phyloP scores from a whole-genome alignment of 2,329 filamentous ascomycete species.

The Xylaria polymorpha region DNA sequence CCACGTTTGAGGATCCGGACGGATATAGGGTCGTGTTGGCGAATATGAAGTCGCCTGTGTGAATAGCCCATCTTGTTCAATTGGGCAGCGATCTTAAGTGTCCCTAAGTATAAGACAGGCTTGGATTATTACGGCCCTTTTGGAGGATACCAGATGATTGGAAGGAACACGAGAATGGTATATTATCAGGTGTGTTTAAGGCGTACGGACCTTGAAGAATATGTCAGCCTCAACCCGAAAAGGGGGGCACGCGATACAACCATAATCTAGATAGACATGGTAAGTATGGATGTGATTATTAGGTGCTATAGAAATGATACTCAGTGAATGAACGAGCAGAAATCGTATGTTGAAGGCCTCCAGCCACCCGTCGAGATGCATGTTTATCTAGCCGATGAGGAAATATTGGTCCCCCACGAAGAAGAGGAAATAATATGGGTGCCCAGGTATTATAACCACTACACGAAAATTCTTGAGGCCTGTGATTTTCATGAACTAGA shows the following conservation, averaged over 20 bases:
- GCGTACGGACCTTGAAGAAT: neutral
- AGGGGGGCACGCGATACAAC: neutral
- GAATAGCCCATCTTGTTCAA: conserved; percentile 3
- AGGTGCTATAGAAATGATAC: neutral
- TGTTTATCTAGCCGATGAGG: neutral
- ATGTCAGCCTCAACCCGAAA: neutral
- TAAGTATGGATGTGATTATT: neutral
- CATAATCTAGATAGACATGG: neutral
- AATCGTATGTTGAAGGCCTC: neutral
- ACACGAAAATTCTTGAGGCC: neutral
- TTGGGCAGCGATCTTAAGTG: too few species aligned
- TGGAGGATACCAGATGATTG: neutral
- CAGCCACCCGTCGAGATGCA: neutral
- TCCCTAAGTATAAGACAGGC: neutral
- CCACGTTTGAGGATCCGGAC: conserved; percentile 37
- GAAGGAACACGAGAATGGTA: neutral
- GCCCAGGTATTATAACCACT: neutral
- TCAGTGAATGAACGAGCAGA: neutral
- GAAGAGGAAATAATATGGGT: neutral
- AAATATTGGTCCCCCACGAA: too few species aligned
- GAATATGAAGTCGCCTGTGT: conserved; percentile 38
- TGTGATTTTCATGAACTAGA: neutral
- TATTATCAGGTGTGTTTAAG: neutral
- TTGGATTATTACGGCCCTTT: neutral
- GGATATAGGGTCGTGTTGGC: conserved; percentile 39